Evolutionary conservation across 495 filamentous ascomycete species (phyloP).

Genomic region (Chaetomidium leptoderma): DNA sequence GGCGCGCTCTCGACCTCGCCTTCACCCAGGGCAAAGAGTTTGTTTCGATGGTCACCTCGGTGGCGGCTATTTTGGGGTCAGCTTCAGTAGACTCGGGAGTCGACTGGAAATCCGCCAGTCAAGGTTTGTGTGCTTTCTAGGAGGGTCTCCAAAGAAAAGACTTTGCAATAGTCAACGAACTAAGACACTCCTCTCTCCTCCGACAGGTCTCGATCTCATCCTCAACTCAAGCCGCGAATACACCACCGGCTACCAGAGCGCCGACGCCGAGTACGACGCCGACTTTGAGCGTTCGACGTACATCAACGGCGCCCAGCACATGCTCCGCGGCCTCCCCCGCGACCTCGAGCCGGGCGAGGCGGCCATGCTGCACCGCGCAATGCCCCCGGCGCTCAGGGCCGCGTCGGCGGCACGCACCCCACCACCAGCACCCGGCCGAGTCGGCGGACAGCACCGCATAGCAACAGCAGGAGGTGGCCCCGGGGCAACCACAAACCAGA

Average conservation of each 20-base stretch:
- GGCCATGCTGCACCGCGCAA: constrained; percentile 41
- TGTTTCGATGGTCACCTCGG: not conserved
- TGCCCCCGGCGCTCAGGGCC: constrained; percentile 35
- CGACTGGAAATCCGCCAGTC: constrained; percentile 11
- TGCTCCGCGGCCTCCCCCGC: constrained; percentile 60
- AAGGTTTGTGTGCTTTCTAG: constrained; percentile 6
- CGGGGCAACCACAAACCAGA: not conserved
- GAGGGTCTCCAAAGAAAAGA: too few relatives aligned
- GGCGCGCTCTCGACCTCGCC: not conserved
- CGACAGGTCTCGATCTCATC: constrained; percentile 22
- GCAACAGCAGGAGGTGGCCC: not conserved
- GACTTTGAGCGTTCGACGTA: constrained; percentile 60
- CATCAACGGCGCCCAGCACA: constrained; percentile 60
- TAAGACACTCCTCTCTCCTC: not conserved
- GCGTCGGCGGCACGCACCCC: not conserved
- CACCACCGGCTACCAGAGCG: not conserved
- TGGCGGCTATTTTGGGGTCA: not conserved
- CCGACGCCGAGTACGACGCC: constrained; percentile 18
- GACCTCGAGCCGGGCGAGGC: constrained; percentile 51
- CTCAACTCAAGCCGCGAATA: constrained; percentile 14
- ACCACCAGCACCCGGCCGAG: not conserved
- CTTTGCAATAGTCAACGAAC: too few relatives aligned
- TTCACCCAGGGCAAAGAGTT: not conserved
- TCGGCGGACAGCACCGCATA: not conserved
- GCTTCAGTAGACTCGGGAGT: not conserved